phyloP scores from a whole-genome alignment of 768 basidiomycete genomes.

The Tulasnella calospora region DNA sequence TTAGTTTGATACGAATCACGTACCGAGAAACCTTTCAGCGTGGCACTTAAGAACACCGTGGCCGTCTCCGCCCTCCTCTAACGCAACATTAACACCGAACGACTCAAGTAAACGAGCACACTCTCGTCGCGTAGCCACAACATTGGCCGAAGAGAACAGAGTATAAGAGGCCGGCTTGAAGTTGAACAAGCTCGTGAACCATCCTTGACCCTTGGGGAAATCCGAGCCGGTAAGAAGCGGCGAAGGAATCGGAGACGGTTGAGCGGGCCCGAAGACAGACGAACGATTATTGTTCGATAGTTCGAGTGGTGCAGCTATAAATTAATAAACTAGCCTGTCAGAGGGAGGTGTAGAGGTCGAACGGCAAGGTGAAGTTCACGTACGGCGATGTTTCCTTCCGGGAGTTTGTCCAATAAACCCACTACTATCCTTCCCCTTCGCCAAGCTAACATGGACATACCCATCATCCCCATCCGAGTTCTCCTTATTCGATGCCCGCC shows the following conservation, averaged over 20 bases:
- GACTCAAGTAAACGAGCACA: slow-evolving; percentile 22
- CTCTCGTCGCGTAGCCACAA: slow-evolving; percentile 10
- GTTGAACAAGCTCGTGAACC: slow-evolving; percentile 27
- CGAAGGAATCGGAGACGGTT: slow-evolving; percentile 14
- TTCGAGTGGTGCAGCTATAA: slow-evolving; percentile 13
- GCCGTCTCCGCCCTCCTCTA: slow-evolving; percentile 21
- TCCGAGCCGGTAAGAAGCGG: slow-evolving; percentile 24
- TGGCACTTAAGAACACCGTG: slow-evolving; percentile 17
- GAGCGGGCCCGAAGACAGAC: slow-evolving; percentile 2
- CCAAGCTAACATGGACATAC: slow-evolving; percentile 1
- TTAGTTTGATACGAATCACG: background rate
- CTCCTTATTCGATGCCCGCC: background rate
- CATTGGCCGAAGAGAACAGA: slow-evolving; percentile 7
- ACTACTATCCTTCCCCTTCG: background rate
- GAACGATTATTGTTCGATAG: background rate
- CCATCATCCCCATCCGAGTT: background rate
- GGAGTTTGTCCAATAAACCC: background rate
- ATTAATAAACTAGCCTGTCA: background rate
- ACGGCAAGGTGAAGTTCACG: background rate
- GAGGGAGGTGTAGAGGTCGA: background rate
- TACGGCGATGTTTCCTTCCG: slow-evolving; percentile 16
- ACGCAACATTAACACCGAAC: slow-evolving; percentile 18
- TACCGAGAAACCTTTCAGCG: slow-evolving; percentile 20
- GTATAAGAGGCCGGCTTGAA: slow-evolving; percentile 20
- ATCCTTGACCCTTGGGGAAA: slow-evolving; percentile 19